Evolutionary conservation across 306 rosid species (phyloP).

Genomic region (Malus sylvestris): DNA sequence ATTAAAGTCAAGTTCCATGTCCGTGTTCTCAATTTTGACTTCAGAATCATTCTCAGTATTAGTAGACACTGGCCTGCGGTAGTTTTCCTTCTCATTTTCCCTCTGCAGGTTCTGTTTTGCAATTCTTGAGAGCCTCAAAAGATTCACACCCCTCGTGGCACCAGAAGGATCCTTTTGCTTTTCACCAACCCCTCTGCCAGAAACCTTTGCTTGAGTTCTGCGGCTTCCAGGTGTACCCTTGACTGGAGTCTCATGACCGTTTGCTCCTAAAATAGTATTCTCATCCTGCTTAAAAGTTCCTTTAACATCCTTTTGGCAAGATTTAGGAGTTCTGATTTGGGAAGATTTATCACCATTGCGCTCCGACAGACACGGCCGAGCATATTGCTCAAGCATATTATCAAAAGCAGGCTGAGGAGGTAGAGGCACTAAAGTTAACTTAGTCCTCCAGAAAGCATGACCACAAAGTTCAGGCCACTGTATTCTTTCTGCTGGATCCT

Average conservation of each 20-base stretch:
- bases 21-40: slow-evolving; percentile 91
- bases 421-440: slow-evolving; percentile 43
- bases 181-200: slow-evolving; percentile 55
- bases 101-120: slow-evolving; percentile 78
- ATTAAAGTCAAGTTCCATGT: slow-evolving; percentile 94
- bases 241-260: slow-evolving; percentile 59
- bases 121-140: slow-evolving; percentile 85
- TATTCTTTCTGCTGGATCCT: slow-evolving; percentile 95
- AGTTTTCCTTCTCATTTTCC: slow-evolving; percentile 98
- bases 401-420: slow-evolving; percentile 93
- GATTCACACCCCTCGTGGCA: slow-evolving; percentile 62
- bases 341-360: slow-evolving; percentile 71
- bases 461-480: slow-evolving; percentile 89
- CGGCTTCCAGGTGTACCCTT: slow-evolving; percentile 66
- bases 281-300: slow-evolving; percentile 64
- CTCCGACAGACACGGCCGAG: slow-evolving; percentile 66
- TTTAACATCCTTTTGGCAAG: slow-evolving; percentile 65
- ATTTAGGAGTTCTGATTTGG: slow-evolving; percentile 70
- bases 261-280: slow-evolving; percentile 49
- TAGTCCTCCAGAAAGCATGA: slow-evolving; percentile 85
- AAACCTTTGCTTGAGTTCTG: slow-evolving; percentile 61
- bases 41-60: slow-evolving; percentile 68
- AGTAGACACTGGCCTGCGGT: slow-evolving; percentile 70
- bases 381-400: slow-evolving; percentile 60
- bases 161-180: slow-evolving; percentile 56